Conservation (phyloP, 1,284 basidiomycete genomes). For the Ustilago tritici region DNA sequence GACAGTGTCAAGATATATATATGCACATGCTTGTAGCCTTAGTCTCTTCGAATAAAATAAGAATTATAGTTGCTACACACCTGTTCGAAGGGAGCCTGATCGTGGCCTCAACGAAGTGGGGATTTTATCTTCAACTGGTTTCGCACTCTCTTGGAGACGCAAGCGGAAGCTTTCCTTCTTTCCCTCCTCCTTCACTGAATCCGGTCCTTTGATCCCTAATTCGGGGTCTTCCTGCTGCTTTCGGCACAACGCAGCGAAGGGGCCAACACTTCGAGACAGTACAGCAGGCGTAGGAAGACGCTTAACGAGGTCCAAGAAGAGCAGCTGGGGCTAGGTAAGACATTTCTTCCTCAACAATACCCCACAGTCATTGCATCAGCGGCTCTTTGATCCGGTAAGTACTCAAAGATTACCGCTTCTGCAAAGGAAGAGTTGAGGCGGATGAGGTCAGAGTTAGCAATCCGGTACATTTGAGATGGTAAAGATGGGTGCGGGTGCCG, state of each 20-base stretch:
- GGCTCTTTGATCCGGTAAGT: conserved; percentile 3
- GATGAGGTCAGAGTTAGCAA: neutral
- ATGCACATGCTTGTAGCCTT: too few species aligned
- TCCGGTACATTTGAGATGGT: neutral
- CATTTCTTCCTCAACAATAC: conserved; percentile 13
- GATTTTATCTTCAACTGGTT: neutral
- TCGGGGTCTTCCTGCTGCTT: neutral
- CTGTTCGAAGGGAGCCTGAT: too few species aligned
- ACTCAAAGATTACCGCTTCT: neutral
- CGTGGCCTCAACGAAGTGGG: too few species aligned
- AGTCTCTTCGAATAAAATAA: too few species aligned
- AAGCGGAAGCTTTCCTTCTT: conserved; percentile 5
- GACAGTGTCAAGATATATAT: too few species aligned
- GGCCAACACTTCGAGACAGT: neutral
- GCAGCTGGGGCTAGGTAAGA: conserved; percentile 9
- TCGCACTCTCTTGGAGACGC: neutral
- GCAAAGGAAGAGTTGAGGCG: neutral
- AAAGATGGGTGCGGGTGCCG: neutral
- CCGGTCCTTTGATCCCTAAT: conserved; percentile 2
- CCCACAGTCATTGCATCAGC: neutral
- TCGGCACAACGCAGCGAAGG: neutral
- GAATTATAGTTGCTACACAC: too few species aligned
- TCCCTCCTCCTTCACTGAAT: neutral
- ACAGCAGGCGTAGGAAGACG: neutral
- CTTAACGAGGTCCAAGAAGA: conserved; percentile 1